Conservation (phyloP, 179 eudicot species). For the Beta corolliflora region DNA sequence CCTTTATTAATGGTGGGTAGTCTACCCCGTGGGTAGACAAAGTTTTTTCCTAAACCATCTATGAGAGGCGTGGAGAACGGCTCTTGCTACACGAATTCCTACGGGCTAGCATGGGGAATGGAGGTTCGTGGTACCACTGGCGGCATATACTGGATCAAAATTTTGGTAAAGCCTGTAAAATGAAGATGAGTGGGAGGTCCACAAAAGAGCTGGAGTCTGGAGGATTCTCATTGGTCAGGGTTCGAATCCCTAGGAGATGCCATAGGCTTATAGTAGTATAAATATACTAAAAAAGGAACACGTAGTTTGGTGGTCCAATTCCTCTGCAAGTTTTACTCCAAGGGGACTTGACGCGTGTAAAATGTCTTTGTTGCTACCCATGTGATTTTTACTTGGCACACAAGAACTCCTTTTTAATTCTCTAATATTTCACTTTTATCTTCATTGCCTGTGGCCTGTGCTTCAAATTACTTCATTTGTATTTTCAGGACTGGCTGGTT, state of each 20-base stretch:
- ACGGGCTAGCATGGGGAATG: not conserved
- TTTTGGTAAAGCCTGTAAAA: too few species aligned
- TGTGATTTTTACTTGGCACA: conserved; percentile 14
- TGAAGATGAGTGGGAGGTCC: not conserved
- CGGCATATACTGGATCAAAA: not conserved
- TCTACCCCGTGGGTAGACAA: too few species aligned
- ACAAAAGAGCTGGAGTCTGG: not conserved
- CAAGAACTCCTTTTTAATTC: too few species aligned
- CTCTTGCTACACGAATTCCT: not conserved
- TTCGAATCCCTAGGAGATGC: not conserved
- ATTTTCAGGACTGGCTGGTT: too few species aligned
- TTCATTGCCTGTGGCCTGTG: too few species aligned
- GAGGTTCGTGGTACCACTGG: not conserved
- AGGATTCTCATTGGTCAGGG: not conserved
- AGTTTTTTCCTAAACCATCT: too few species aligned
- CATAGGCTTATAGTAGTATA: not conserved
- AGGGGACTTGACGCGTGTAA: conserved; percentile 33
- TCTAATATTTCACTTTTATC: too few species aligned
- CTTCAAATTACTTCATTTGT: too few species aligned
- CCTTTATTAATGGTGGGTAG: too few species aligned
- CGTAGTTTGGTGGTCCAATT: conserved; percentile 28
- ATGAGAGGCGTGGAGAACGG: not conserved
- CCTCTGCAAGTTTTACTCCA: not conserved
- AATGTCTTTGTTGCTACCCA: conserved; percentile 17
- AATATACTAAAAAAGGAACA: not conserved